These are phyloP conservation scores for Cucumis cinereus DNA, from an alignment of 306 rosid genomes.

Conservation along the genomic window DNA sequence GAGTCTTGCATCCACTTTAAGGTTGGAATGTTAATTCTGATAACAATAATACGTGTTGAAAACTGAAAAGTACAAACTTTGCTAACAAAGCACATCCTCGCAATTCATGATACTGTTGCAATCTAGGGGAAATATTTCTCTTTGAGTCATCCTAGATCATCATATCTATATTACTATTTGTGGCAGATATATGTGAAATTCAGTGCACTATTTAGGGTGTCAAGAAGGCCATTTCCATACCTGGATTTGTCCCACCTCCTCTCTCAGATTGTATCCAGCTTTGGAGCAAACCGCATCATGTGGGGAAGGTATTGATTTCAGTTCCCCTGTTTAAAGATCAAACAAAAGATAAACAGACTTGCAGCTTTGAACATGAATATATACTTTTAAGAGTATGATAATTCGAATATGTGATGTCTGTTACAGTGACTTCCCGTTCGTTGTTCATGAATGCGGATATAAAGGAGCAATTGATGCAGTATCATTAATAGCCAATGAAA, in stretches of 20 bases:
- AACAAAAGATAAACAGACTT: neutral
- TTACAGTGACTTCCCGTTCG: slow-evolving; percentile 79
- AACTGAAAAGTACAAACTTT: neutral
- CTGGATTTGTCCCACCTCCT: slow-evolving; percentile 39
- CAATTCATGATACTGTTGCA: neutral
- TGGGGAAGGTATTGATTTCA: slow-evolving; percentile 61
- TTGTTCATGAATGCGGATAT: slow-evolving; percentile 68
- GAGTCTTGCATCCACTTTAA: neutral
- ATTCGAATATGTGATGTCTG: neutral
- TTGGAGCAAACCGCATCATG: slow-evolving; percentile 73
- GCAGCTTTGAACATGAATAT: too few species aligned
- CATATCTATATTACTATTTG: neutral
- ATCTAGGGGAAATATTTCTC: neutral
- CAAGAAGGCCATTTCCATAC: slow-evolving; percentile 60
- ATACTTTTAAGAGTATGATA: neutral
- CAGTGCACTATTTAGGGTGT: slow-evolving; percentile 81
- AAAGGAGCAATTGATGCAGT: slow-evolving; percentile 65
- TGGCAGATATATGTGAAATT: slow-evolving; percentile 68
- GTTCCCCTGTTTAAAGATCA: neutral
- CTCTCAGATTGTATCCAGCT: slow-evolving; percentile 49
- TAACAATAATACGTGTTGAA: neutral
- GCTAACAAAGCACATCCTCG: neutral
- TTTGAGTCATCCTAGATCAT: neutral
- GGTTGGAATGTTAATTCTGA: neutral
- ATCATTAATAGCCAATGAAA: slow-evolving; percentile 27